Percentiles rank a stretch among this genome's conserved stretches.
These are phyloP conservation scores for Golubevia sp. DNA, from an alignment of 1,284 basidiomycete species.

Conservation along the genomic window DNA sequence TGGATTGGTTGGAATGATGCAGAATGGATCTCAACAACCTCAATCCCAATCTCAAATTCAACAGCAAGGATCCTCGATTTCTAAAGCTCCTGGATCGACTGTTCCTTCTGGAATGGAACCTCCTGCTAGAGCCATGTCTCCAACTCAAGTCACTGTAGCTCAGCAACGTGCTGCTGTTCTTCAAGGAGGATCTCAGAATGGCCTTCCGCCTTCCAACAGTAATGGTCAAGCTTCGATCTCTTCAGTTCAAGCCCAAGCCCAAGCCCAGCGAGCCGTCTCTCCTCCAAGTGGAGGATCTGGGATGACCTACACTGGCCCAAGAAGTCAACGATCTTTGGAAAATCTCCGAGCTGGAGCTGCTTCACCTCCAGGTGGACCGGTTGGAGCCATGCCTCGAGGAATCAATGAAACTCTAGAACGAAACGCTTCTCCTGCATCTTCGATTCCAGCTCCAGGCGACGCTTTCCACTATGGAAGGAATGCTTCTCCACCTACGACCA, in stretches of 20 bases:
- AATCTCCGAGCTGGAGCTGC: constrained; percentile 32
- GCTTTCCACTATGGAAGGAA: constrained; percentile 44
- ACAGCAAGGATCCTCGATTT: background rate
- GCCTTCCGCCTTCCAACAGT: background rate
- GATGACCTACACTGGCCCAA: constrained; percentile 26
- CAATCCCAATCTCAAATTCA: constrained; percentile 3
- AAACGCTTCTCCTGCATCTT: background rate
- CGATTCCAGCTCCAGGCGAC: constrained; percentile 12
- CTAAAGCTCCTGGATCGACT: background rate
- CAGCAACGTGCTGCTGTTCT: constrained; percentile 5
- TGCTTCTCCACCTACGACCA: constrained; percentile 12
- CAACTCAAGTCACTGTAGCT: constrained; percentile 4
- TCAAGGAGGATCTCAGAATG: background rate
- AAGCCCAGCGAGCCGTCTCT: background rate
- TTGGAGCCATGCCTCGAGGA: constrained; percentile 24
- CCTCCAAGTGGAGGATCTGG: background rate
- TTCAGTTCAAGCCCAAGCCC: background rate
- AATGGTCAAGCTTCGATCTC: background rate
- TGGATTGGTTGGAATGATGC: constrained; percentile 9
- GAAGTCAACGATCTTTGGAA: constrained; percentile 44
- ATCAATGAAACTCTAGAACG: constrained; percentile 17
- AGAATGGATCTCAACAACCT: background rate
- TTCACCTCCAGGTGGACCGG: constrained; percentile 23
- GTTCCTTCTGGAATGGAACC: background rate
- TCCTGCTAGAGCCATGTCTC: constrained; percentile 5